These are phyloP conservation scores for Xanthoparmelia taractica DNA, from an alignment of 495 filamentous ascomycete species.

Conservation along the genomic window DNA sequence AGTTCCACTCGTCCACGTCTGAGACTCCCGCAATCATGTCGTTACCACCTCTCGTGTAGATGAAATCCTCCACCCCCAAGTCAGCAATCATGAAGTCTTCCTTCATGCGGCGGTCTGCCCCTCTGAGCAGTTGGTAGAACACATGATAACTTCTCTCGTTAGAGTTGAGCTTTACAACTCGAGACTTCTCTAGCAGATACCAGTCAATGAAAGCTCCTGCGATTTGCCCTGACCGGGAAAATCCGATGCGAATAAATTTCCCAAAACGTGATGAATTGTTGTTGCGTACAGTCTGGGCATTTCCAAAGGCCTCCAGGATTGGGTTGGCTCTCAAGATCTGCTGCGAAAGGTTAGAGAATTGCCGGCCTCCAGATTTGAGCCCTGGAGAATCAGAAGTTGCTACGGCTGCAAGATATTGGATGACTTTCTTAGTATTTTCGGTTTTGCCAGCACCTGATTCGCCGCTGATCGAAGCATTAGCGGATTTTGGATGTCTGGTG, in stretches of 20 bases:
- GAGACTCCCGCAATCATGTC: constrained; percentile 86
- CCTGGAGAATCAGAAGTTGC: constrained; percentile 73
- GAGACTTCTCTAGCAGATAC: constrained; percentile 95
- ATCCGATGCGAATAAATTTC: constrained; percentile 98
- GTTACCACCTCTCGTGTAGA: constrained; percentile 85
- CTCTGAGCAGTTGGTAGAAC: constrained; percentile 91
- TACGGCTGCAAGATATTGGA: constrained; percentile 94
- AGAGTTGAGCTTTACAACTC: constrained; percentile 78
- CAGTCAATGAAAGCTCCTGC: constrained; percentile 96
- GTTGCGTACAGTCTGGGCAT: constrained; percentile 94
- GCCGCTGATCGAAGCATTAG: constrained; percentile 42
- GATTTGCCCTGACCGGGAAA: constrained; percentile 83
- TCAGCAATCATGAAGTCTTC: constrained; percentile 67
- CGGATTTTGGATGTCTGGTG: not conserved
- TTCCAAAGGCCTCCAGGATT: constrained; percentile 96
- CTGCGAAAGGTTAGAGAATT: constrained; percentile 84
- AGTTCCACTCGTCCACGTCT: constrained; percentile 83
- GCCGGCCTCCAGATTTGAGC: constrained; percentile 50
- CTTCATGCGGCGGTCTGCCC: constrained; percentile 64
- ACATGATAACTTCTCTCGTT: constrained; percentile 95
- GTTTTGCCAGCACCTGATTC: constrained; percentile 99
- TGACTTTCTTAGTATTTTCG: constrained; percentile 99
- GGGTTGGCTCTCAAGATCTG: constrained; percentile 96
- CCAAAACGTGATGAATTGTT: constrained; percentile 99
- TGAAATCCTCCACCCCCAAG: constrained; percentile 73